These are phyloP conservation scores for Vitis rotundifolia DNA, from an alignment of 164 flowering plant genomes.

Conservation along the genomic window DNA sequence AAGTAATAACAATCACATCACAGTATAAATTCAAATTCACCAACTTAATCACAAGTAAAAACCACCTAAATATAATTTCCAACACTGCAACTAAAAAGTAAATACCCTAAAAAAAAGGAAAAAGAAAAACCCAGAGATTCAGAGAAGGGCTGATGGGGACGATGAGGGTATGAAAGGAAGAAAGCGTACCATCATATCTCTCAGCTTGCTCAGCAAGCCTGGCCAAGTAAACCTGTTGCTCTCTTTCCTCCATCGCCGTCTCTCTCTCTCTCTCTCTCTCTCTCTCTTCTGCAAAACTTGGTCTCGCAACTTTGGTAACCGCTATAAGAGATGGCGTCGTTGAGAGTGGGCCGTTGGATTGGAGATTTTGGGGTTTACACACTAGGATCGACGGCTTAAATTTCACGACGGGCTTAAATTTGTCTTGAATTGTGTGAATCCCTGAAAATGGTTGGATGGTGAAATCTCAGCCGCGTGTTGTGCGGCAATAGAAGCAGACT, in stretches of 20 bases:
- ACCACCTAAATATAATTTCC: too few species aligned
- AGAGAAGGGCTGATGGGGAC: not conserved
- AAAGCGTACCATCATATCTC: constrained; percentile 47
- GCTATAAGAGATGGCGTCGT: not conserved
- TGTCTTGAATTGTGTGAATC: not conserved
- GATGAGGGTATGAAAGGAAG: not conserved
- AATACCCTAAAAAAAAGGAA: not conserved
- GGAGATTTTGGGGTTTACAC: not conserved
- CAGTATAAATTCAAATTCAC: too few species aligned
- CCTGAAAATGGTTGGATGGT: not conserved
- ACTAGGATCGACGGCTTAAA: constrained; percentile 3
- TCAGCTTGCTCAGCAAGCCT: constrained; percentile 59
- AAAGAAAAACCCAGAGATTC: not conserved
- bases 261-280: constrained; percentile 12
- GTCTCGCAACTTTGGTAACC: constrained; percentile 27
- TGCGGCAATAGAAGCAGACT: not conserved
- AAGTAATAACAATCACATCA: too few species aligned
- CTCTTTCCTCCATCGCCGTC: constrained; percentile 46
- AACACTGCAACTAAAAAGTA: not conserved
- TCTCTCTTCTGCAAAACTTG: not conserved
- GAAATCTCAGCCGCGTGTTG: not conserved
- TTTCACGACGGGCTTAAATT: not conserved
- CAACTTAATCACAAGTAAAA: too few species aligned
- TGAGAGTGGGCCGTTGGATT: constrained; percentile 15
- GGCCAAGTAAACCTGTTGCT: constrained; percentile 45